Evolutionary conservation across 1,284 basidiomycete genomes (phyloP).

Genomic region (Cryptococcus wingfieldii): DNA sequence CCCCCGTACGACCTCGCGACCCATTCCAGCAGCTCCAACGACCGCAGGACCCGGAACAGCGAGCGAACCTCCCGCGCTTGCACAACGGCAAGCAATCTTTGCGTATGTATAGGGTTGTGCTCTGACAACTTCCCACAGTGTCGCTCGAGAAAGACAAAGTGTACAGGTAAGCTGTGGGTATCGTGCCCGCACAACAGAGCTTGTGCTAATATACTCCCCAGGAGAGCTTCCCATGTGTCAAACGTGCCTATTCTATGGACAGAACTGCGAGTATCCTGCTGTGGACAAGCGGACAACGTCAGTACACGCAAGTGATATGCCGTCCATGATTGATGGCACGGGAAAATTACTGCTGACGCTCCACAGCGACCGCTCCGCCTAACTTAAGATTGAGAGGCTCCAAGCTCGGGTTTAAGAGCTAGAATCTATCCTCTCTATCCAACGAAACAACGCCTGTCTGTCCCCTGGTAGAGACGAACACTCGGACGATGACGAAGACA

Average conservation of each 20-base stretch:
- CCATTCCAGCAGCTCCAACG: background rate
- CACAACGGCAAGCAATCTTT: background rate
- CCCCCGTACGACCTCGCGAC: too few relatives aligned
- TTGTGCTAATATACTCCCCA: background rate
- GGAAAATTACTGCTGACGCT: background rate
- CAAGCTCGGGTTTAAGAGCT: slow-evolving; percentile 2
- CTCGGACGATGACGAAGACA: background rate
- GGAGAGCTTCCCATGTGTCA: slow-evolving; percentile 1
- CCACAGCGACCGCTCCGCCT: slow-evolving; percentile 3
- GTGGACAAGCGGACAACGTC: slow-evolving; percentile 3
- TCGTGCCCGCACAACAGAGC: background rate
- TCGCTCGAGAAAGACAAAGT: background rate
- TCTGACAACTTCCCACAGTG: background rate
- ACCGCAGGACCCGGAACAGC: background rate
- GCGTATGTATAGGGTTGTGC: too few relatives aligned
- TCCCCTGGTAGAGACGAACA: background rate
- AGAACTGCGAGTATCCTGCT: background rate
- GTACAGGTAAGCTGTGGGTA: background rate
- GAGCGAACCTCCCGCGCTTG: slow-evolving; percentile 1
- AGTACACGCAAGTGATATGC: background rate
- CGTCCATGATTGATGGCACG: too few relatives aligned
- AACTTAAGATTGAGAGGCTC: slow-evolving; percentile 1
- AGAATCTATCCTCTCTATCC: background rate
- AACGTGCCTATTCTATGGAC: background rate
- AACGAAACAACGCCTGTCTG: background rate